Evolutionary conservation across 768 basidiomycete genomes (phyloP).

Genomic region (Auricularia sp.): DNA sequence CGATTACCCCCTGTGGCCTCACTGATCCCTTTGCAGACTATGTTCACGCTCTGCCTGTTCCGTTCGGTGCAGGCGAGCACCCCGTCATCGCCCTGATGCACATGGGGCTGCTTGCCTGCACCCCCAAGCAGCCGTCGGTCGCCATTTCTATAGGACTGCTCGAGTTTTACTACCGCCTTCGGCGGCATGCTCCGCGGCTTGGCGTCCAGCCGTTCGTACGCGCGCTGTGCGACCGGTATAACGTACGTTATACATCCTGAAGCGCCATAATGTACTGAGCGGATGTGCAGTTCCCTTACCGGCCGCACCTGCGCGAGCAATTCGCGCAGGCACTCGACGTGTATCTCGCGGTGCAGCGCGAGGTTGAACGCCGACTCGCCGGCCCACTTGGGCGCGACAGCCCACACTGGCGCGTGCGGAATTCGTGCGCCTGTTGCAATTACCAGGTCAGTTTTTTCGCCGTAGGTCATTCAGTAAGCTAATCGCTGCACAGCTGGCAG

Average conservation of each 20-base stretch:
- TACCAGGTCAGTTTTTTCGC: not conserved
- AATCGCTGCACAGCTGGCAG: not conserved
- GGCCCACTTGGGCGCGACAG: constrained; percentile 6
- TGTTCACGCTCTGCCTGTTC: no score
- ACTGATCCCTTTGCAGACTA: not conserved
- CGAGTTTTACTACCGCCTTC: not conserved
- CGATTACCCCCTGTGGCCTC: no score
- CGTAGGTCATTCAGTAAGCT: not conserved
- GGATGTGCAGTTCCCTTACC: not conserved
- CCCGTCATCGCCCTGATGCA: not conserved
- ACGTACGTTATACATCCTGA: not conserved
- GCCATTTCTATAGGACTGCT: not conserved
- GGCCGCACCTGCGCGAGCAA: not conserved
- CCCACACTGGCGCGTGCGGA: constrained; percentile 8
- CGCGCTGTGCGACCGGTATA: not conserved
- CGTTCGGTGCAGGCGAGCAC: not conserved
- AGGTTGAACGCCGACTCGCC: constrained; percentile 3
- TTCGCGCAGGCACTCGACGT: constrained; percentile 7
- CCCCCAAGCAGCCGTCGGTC: not conserved
- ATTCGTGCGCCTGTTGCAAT: constrained; percentile 7
- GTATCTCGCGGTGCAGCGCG: constrained; percentile 5
- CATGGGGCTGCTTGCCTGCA: not conserved
- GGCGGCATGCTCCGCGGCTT: not conserved
- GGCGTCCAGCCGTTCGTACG: not conserved
- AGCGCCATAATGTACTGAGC: not conserved